A percentile compares a stretch with the other conserved stretches of the same genome.
These are phyloP conservation scores for Begonia masoniana DNA, from an alignment of 306 rosid species.

Conservation along the genomic window DNA sequence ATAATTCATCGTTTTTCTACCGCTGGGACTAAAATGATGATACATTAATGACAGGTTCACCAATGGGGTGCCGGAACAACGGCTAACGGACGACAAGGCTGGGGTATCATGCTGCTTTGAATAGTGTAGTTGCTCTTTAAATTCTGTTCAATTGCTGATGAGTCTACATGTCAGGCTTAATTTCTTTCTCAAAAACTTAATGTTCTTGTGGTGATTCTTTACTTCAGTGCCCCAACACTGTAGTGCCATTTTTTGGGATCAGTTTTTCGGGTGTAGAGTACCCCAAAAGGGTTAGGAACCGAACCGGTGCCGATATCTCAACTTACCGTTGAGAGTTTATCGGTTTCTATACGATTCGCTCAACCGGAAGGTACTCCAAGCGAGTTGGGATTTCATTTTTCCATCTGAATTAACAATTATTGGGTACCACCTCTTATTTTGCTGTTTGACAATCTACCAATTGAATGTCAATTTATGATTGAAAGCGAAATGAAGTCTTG, in stretches of 20 bases:
- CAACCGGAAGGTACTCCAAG: slow-evolving; percentile 60
- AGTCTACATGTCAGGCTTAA: too few relatives aligned
- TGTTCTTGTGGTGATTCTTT: slow-evolving; percentile 8
- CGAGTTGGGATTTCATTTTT: too few relatives aligned
- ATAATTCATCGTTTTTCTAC: too few relatives aligned
- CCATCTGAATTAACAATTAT: too few relatives aligned
- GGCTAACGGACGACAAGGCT: slow-evolving; percentile 79
- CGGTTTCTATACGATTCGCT: slow-evolving; percentile 70
- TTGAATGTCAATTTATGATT: too few relatives aligned
- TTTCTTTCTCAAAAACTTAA: too few relatives aligned
- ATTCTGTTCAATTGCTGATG: too few relatives aligned
- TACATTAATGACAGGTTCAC: slow-evolving; percentile 61
- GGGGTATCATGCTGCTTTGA: slow-evolving; percentile 34
- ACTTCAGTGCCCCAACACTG: slow-evolving; percentile 88
- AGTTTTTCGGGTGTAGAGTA: slow-evolving; percentile 88
- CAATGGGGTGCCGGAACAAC: slow-evolving; percentile 99
- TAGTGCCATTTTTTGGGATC: slow-evolving; percentile 99
- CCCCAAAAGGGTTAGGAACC: slow-evolving; percentile 68
- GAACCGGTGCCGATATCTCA: slow-evolving; percentile 66
- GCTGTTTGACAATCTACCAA: too few relatives aligned
- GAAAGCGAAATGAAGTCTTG: too few relatives aligned
- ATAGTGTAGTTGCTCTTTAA: neutral
- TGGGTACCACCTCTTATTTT: too few relatives aligned
- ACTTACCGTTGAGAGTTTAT: slow-evolving; percentile 46
- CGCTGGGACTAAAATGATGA: too few relatives aligned